Evolutionary conservation across 495 filamentous ascomycete genomes (phyloP).

Genomic region (Lasiosphaeria miniovina): DNA sequence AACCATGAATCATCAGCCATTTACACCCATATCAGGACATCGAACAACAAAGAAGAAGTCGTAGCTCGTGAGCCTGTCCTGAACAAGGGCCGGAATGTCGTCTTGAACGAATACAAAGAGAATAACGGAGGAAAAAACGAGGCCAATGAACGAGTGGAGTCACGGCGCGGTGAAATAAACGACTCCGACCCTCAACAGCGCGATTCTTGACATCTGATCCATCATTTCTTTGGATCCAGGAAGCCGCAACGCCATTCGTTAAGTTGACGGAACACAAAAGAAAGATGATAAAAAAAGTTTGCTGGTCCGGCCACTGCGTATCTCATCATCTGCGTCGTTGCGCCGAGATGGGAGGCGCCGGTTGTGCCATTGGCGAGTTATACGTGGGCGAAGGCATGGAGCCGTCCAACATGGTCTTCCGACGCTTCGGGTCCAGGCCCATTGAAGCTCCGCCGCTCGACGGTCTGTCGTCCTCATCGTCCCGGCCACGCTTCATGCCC

Average conservation of each 20-base stretch:
- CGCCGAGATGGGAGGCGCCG: constrained; percentile 37
- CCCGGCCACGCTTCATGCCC: constrained; percentile 75
- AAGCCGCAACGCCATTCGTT: constrained; percentile 13
- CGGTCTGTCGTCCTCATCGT: constrained; percentile 71
- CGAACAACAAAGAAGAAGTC: constrained; percentile 24
- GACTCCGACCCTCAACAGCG: background rate
- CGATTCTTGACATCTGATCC: constrained; percentile 2
- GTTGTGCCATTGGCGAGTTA: constrained; percentile 43
- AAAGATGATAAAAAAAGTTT: background rate
- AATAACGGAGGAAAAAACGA: constrained; percentile 11
- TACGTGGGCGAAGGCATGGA: constrained; percentile 44
- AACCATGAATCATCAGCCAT: constrained; percentile 35
- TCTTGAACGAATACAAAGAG: constrained; percentile 38
- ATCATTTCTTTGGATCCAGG: constrained; percentile 5
- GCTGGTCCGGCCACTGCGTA: background rate
- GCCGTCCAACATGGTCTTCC: constrained; percentile 69
- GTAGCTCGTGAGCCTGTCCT: constrained; percentile 26
- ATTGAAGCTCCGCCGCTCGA: constrained; percentile 53
- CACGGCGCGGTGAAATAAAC: background rate
- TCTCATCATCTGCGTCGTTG: constrained; percentile 29
- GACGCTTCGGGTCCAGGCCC: constrained; percentile 75
- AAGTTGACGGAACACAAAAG: background rate
- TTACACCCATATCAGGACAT: constrained; percentile 37
- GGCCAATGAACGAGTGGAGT: background rate
- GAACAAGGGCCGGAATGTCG: constrained; percentile 29